These are phyloP conservation scores for Hypoxylon sp. DNA, from an alignment of 2,329 filamentous ascomycete genomes.

Conservation along the genomic window DNA sequence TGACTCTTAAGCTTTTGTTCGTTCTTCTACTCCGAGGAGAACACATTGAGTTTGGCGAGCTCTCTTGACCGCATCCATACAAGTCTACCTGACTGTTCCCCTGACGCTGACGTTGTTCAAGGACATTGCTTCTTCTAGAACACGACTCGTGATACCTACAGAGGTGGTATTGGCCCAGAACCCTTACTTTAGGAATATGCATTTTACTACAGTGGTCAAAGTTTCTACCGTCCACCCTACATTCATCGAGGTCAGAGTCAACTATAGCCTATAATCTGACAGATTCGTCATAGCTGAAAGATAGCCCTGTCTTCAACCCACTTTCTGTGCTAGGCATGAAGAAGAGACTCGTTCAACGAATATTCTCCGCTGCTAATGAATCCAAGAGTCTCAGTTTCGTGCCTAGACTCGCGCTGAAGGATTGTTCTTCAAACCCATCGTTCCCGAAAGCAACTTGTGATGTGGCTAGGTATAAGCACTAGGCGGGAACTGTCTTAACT, in stretches of 20 bases:
- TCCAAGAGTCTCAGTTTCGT: neutral
- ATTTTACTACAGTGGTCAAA: slow-evolving; percentile 9
- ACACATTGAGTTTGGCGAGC: neutral
- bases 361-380: slow-evolving; percentile 3
- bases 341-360: slow-evolving; percentile 1
- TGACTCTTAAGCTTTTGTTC: slow-evolving; percentile 9
- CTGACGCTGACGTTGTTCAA: slow-evolving; percentile 1
- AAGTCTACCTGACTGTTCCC: neutral
- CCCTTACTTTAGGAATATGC: neutral
- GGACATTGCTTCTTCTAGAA: slow-evolving; percentile 22
- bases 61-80: slow-evolving; percentile 8
- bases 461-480: slow-evolving; percentile 12
- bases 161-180: slow-evolving; percentile 6
- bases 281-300: slow-evolving; percentile 38
- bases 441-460: neutral
- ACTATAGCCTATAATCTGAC: slow-evolving; percentile 31
- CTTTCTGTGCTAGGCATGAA: neutral
- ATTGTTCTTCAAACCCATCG: slow-evolving; percentile 6
- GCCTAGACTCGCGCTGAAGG: slow-evolving; percentile 3
- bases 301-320: slow-evolving; percentile 16
- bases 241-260: slow-evolving; percentile 18
- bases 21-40: neutral
- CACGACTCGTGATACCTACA: slow-evolving; percentile 19
- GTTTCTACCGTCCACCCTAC: slow-evolving; percentile 21
- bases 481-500: slow-evolving; percentile 3